A percentile compares a stretch with the other conserved stretches of the same genome.
phyloP scores from a whole-genome alignment of 192 early-diverging fungal genomes.

The Backusella liffmaniae region DNA sequence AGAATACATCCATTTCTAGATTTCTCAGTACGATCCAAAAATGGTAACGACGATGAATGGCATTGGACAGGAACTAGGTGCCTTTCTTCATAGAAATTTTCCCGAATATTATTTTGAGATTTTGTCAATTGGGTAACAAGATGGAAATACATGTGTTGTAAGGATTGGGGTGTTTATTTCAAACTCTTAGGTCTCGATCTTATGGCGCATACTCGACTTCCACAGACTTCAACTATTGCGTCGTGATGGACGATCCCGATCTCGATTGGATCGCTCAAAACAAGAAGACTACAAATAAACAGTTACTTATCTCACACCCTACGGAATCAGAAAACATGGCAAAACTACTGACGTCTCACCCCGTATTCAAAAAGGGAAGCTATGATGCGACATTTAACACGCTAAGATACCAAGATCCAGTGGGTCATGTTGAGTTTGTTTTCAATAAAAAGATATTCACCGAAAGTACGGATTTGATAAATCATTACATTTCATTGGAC shows the following conservation, averaged over 20 bases:
- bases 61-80: background rate
- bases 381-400: background rate
- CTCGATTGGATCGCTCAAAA: background rate
- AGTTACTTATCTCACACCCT: background rate
- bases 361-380: background rate
- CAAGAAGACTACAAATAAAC: too few species aligned
- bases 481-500: background rate
- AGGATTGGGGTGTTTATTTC: background rate
- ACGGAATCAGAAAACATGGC: background rate
- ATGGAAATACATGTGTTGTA: background rate
- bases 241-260: background rate
- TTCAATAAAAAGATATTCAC: background rate
- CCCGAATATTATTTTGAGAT: slow-evolving; percentile 1
- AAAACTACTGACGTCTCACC: background rate
- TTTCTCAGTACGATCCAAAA: background rate
- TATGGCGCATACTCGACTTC: background rate
- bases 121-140: background rate
- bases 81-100: background rate
- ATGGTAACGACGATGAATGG: background rate
- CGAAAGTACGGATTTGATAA: background rate
- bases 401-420: background rate
- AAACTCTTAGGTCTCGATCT: background rate
- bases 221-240: background rate
- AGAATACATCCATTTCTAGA: background rate
- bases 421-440: background rate